Evolutionary conservation across 768 basidiomycete species (phyloP), one percentile per base, ranked within the genome.

Genomic region (Rhodosporidiobolus sp.): DNA sequence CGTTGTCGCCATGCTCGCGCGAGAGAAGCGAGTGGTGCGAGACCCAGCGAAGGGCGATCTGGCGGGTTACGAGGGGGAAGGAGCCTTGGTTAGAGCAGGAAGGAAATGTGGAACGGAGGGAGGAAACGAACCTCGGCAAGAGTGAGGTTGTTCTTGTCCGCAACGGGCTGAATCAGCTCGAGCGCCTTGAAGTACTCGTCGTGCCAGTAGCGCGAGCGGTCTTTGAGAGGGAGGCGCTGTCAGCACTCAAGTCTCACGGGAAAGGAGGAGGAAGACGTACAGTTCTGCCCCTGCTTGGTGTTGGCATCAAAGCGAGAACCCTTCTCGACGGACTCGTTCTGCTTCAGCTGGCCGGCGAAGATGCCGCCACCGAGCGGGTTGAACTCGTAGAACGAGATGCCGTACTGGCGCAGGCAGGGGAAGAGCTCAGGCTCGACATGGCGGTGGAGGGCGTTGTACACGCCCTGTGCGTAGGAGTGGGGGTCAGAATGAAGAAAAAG

Each of bases 261-360:
- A 75, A 54, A 38, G 34, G 65, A n/a, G 34, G 28, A 49, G 56
- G 11, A 38, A 56, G 9, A 59, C 65, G 83, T 80, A 77, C 84
- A 85, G 68, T 78, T 82, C 82, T 84, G 74, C 16, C 87, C 87
- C 75, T 86, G 85, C 22, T 48, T 56, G 58, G 79, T 82, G 24
- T 79, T 78, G 0, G 84, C 81, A 70, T 88, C 86, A 75, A 88
- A 88, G n/a, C 87, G 83, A 19, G 85, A 85, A 26, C 87, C 87
- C 30, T 82, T 70, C 70, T 87, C 86, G 38, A 82, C 81, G 12
- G 79, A 56, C 3, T 43, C 34, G 19, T 80, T 63, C 0, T 82
- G 72, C 64, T 58, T 76, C 75, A 82, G 81, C 14, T 78, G 69
- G 34, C 84, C 83, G 10, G 86, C 87, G 67, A 79, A 79, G 76